Conservation (phyloP, 139 green algal species). For the Coelastrella sp. region DNA sequence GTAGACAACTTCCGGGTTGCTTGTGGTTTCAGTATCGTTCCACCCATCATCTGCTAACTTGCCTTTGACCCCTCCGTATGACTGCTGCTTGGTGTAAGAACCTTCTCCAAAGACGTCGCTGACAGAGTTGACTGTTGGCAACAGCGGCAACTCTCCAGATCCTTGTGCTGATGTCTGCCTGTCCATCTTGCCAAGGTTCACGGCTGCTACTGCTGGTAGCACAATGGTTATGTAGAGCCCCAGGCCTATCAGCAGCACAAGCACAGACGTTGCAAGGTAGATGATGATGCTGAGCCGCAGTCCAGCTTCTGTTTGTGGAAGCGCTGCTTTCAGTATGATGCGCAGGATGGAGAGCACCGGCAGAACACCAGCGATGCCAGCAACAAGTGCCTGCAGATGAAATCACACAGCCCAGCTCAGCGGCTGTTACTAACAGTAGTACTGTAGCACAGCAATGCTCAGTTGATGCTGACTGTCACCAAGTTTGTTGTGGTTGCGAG, state of each 20-base stretch:
- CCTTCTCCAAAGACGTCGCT: too few species aligned
- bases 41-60: too few species aligned
- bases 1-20: neutral
- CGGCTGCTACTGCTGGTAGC: neutral
- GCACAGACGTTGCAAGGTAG: neutral
- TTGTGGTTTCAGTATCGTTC: too few species aligned
- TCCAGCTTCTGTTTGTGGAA: neutral
- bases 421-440: too few species aligned
- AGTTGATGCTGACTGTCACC: neutral
- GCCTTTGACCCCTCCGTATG: too few species aligned
- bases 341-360: neutral
- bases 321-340: slow-evolving; percentile 24
- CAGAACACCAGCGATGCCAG: slow-evolving; percentile 3
- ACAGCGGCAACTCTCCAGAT: neutral
- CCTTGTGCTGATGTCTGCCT: too few species aligned
- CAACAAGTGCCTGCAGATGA: neutral
- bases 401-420: too few species aligned
- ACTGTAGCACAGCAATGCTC: neutral
- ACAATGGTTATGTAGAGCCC: neutral
- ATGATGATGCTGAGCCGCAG: neutral
- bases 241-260: slow-evolving; percentile 1
- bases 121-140: neutral
- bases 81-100: too few species aligned
- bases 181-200: neutral
- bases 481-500: neutral